Percentiles rank a stretch among this genome's conserved stretches.
Conservation (phyloP, 1,284 basidiomycete species). For the Moniliella sp. region DNA sequence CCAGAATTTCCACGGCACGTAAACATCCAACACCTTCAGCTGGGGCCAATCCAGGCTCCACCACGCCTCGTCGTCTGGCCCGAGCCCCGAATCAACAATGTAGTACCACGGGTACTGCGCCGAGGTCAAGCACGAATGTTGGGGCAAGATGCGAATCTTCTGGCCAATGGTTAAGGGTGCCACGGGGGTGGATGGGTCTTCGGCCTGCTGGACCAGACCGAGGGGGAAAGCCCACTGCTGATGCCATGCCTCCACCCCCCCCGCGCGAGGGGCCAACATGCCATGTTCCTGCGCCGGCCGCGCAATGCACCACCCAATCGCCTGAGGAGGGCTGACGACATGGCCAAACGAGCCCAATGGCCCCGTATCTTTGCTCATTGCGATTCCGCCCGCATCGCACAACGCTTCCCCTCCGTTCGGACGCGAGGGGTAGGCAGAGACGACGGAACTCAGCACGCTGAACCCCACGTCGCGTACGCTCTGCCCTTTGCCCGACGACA, state of each 20-base stretch:
- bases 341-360: slow-evolving; percentile 51
- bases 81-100: slow-evolving; percentile 44
- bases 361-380: slow-evolving; percentile 63
- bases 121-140: slow-evolving; percentile 47
- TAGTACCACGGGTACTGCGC: slow-evolving; percentile 64
- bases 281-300: slow-evolving; percentile 62
- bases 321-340: slow-evolving; percentile 31
- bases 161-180: too few species aligned
- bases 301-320: slow-evolving; percentile 50
- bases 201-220: too few species aligned
- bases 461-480: slow-evolving; percentile 43
- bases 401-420: slow-evolving; percentile 27
- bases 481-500: too few species aligned
- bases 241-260: slow-evolving; percentile 1
- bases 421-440: slow-evolving; percentile 50
- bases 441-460: slow-evolving; percentile 48
- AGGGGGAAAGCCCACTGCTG: not conserved
- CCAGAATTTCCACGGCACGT: slow-evolving; percentile 80
- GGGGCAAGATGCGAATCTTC: slow-evolving; percentile 33
- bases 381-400: slow-evolving; percentile 60
- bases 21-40: slow-evolving; percentile 52
- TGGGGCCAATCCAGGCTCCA: too few species aligned
- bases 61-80: slow-evolving; percentile 21
- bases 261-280: slow-evolving; percentile 37
- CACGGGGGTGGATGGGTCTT: not conserved